These are phyloP conservation scores for Phalaenopsis hybrid DNA, from an alignment of 116 monocot genomes.

Conservation along the genomic window DNA sequence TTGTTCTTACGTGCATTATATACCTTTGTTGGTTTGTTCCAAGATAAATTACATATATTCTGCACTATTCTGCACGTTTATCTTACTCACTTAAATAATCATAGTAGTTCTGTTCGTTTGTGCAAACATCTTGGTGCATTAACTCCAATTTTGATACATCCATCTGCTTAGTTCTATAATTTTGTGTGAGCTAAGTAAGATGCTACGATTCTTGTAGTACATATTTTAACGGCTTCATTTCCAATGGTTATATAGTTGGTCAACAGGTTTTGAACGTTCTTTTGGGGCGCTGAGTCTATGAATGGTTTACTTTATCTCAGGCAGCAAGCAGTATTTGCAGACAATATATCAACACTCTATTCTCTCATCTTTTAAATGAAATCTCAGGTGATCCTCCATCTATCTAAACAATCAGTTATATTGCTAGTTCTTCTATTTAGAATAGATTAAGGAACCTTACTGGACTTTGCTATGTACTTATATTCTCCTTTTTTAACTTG, in stretches of 20 bases:
- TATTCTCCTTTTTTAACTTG: too few relatives aligned
- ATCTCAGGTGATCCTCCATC: slow-evolving; percentile 53
- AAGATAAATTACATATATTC: too few relatives aligned
- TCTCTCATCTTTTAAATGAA: slow-evolving; percentile 65
- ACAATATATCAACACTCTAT: slow-evolving; percentile 46
- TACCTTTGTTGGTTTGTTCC: too few relatives aligned
- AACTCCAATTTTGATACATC: neutral
- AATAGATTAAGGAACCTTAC: neutral
- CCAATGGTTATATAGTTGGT: slow-evolving; percentile 1
- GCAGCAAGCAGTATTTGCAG: slow-evolving; percentile 53
- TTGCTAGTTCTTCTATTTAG: neutral
- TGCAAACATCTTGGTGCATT: neutral
- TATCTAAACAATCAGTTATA: neutral
- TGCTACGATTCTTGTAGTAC: neutral
- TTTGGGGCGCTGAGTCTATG: neutral
- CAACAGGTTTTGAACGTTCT: neutral
- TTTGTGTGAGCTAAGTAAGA: neutral
- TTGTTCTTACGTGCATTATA: too few relatives aligned
- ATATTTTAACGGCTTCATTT: neutral
- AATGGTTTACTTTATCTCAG: slow-evolving; percentile 24
- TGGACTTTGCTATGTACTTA: neutral
- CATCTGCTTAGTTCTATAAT: neutral
- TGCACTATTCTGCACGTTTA: too few relatives aligned
- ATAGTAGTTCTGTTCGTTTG: neutral
- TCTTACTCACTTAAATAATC: neutral